phyloP scores from a whole-genome alignment of 2,329 filamentous ascomycete species.

The Plectosphaerella sp. region DNA sequence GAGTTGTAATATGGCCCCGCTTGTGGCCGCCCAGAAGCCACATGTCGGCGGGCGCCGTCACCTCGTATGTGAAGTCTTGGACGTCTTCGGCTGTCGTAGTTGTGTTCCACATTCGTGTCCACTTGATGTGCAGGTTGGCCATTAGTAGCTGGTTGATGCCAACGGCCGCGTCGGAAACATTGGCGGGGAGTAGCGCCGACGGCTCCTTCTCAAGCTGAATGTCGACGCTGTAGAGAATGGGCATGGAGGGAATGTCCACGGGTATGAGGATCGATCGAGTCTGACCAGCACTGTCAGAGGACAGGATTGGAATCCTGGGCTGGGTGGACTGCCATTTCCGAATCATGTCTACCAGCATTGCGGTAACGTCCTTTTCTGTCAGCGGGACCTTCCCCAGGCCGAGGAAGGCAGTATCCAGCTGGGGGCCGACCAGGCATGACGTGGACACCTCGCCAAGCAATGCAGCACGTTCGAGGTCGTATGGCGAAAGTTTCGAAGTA shows the following conservation, averaged over 20 bases:
- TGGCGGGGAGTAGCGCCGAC: slow-evolving; percentile 17
- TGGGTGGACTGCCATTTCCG: slow-evolving; percentile 30
- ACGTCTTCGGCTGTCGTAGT: slow-evolving; percentile 26
- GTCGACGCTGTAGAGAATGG: slow-evolving; percentile 77
- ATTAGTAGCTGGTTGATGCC: slow-evolving; percentile 61
- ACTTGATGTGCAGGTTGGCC: slow-evolving; percentile 57
- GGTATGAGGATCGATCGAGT: slow-evolving; percentile 72
- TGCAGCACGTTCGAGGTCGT: slow-evolving; percentile 53
- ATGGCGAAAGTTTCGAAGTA: slow-evolving; percentile 35
- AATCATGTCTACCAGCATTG: slow-evolving; percentile 25
- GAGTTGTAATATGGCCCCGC: slow-evolving; percentile 49
- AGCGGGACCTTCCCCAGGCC: slow-evolving; percentile 40
- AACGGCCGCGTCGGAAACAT: slow-evolving; percentile 30
- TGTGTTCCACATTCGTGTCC: slow-evolving; percentile 60
- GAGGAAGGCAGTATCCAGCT: slow-evolving; percentile 45
- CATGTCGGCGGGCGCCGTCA: slow-evolving; percentile 66
- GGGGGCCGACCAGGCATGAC: slow-evolving; percentile 35
- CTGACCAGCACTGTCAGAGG: slow-evolving; percentile 17
- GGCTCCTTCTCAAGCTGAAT: slow-evolving; percentile 44
- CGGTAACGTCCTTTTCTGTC: slow-evolving; percentile 24
- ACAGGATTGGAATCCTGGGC: slow-evolving; percentile 17
- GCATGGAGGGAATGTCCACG: slow-evolving; percentile 80
- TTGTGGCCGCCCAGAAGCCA: slow-evolving; percentile 85
- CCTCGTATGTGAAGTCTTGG: slow-evolving; percentile 80
- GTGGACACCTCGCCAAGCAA: slow-evolving; percentile 50